Conservation (phyloP, 1,284 basidiomycete species). For the Ceratobasidium sp. region DNA sequence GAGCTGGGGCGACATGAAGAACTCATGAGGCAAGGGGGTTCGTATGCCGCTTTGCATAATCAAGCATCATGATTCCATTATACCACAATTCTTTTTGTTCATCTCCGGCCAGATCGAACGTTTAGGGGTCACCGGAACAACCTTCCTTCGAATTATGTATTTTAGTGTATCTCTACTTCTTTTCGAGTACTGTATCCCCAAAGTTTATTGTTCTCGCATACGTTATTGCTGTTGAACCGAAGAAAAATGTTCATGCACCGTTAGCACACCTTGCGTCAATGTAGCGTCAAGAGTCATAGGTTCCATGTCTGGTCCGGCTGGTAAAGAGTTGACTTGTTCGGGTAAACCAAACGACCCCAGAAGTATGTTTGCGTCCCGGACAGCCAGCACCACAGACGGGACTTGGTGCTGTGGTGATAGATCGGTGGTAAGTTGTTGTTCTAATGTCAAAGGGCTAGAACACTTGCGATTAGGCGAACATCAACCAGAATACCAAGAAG, state of each 20-base stretch:
- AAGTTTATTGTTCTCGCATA: constrained; percentile 36
- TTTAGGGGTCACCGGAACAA: constrained; percentile 33
- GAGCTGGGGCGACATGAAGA: constrained; percentile 83
- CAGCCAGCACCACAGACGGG: constrained; percentile 83
- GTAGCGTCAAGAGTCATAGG: constrained; percentile 36
- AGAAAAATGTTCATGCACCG: constrained; percentile 37
- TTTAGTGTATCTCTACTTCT: constrained; percentile 39
- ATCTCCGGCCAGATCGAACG: constrained; percentile 19
- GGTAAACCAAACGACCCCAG: constrained; percentile 68
- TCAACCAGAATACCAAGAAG: constrained; percentile 92
- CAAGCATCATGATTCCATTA: constrained; percentile 36
- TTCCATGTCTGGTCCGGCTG: constrained; percentile 26
- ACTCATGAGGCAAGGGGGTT: constrained; percentile 57
- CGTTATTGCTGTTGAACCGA: constrained; percentile 30
- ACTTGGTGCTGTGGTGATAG: constrained; percentile 54
- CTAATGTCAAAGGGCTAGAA: constrained; percentile 41
- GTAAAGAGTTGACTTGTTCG: constrained; percentile 12
- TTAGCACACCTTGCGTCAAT: constrained; percentile 30
- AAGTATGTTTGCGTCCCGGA: constrained; percentile 87
- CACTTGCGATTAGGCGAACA: constrained; percentile 81
- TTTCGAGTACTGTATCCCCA: constrained; percentile 39
- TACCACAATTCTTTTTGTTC: constrained; percentile 23
- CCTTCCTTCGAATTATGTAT: constrained; percentile 38
- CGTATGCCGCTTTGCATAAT: constrained; percentile 47
- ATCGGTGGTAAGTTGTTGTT: constrained; percentile 3